Conservation (phyloP, 805 yeast genomes). For the Hanseniaspora vineae region DNA sequence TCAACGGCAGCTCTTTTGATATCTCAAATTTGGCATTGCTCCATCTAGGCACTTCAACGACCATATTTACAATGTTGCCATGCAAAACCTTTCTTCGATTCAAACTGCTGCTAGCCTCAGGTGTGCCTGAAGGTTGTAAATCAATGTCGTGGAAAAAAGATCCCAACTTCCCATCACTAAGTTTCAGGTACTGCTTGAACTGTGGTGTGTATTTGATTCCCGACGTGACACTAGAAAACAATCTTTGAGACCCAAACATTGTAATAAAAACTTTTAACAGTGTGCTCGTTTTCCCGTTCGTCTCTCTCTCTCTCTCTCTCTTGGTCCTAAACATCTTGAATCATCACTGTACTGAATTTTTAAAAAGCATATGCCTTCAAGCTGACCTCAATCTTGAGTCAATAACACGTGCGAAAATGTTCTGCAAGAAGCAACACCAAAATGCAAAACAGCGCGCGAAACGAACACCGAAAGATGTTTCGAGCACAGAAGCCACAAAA, state of each 20-base stretch:
- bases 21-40: constrained; percentile 95
- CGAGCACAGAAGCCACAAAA: no score
- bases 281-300: no score
- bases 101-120: not conserved
- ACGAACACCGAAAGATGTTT: no score
- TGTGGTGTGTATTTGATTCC: constrained; percentile 28
- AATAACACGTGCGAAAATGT: not conserved
- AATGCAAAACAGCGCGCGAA: no score
- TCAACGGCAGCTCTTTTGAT: constrained; percentile 67
- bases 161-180: constrained; percentile 32
- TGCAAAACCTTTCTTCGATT: not conserved
- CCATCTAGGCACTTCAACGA: constrained; percentile 98
- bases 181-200: constrained; percentile 33
- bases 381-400: no score
- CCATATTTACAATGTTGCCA: constrained; percentile 30
- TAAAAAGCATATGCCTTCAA: no score
- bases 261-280: no score
- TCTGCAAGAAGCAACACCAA: no score
- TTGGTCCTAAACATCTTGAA: no score
- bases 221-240: not conserved
- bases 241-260: not conserved
- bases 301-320: no score
- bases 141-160: constrained; percentile 60
- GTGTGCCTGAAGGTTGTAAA: not conserved
- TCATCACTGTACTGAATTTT: no score